Conservation (phyloP, 2,329 filamentous ascomycete species). For the Rhynchosporium secalis region DNA sequence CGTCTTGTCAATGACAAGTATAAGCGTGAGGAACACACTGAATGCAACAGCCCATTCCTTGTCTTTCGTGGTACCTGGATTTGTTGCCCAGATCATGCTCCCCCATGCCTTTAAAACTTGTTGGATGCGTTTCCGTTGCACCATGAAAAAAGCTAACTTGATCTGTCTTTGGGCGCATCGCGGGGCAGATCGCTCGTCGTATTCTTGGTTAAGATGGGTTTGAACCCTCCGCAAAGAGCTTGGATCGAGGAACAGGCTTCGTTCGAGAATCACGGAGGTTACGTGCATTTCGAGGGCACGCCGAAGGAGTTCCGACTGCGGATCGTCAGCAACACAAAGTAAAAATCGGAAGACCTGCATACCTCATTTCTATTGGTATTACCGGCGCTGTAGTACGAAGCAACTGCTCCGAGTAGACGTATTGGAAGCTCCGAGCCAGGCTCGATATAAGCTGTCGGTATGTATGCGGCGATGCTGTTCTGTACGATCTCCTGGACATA, state of each 20-base stretch:
- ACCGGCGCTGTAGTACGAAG: slow-evolving; percentile 31
- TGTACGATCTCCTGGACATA: slow-evolving; percentile 36
- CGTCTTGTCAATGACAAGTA: slow-evolving; percentile 37
- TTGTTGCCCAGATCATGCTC: slow-evolving; percentile 38
- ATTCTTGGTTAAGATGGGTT: slow-evolving; percentile 30
- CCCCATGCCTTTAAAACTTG: slow-evolving; percentile 37
- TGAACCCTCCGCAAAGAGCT: slow-evolving; percentile 33
- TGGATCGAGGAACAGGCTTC: slow-evolving; percentile 36
- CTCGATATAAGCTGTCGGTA: slow-evolving; percentile 31
- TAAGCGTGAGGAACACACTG: slow-evolving; percentile 35
- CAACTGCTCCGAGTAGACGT: slow-evolving; percentile 31
- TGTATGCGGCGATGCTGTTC: slow-evolving; percentile 30
- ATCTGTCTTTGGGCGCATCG: slow-evolving; percentile 38
- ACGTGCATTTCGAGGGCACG: slow-evolving; percentile 38
- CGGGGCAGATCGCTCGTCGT: slow-evolving; percentile 31
- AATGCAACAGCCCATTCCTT: slow-evolving; percentile 39
- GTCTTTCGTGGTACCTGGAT: slow-evolving; percentile 32
- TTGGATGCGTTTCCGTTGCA: slow-evolving; percentile 35
- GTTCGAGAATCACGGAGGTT: slow-evolving; percentile 35
- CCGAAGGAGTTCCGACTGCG: slow-evolving; percentile 35
- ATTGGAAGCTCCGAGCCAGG: slow-evolving; percentile 33
- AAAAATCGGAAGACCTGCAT: slow-evolving; percentile 10
- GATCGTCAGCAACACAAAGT: slow-evolving; percentile 18
- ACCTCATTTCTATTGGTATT: slow-evolving; percentile 33
- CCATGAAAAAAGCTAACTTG: slow-evolving; percentile 37